These are phyloP conservation scores for Voacanga thouarsii DNA, from an alignment of 257 asterid species.

Conservation along the genomic window DNA sequence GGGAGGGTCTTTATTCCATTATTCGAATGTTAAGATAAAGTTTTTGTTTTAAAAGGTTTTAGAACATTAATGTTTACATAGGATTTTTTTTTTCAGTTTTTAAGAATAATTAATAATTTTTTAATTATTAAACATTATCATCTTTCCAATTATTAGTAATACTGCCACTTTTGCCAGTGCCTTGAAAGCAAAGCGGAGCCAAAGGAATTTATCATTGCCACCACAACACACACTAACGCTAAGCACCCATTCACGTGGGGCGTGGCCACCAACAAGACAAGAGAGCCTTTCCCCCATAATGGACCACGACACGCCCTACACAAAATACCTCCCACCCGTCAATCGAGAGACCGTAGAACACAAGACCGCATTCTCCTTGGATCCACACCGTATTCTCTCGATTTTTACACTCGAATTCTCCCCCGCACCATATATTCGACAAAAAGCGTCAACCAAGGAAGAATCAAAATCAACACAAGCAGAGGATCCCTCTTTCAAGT, in stretches of 20 bases:
- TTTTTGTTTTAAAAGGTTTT: too few species aligned
- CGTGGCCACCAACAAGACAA: neutral
- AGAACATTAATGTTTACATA: too few species aligned
- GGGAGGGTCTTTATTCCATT: too few species aligned
- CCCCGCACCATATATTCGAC: conserved; percentile 50
- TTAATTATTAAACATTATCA: too few species aligned
- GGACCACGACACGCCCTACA: neutral
- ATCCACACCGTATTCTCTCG: conserved; percentile 18
- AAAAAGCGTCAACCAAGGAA: conserved; percentile 33
- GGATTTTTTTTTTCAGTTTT: too few species aligned
- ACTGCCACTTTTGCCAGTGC: neutral
- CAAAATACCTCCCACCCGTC: neutral
- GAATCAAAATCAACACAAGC: conserved; percentile 6
- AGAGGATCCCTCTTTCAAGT: neutral
- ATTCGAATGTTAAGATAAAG: too few species aligned
- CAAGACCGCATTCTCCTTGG: conserved; percentile 24
- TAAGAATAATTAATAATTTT: too few species aligned
- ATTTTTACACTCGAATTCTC: conserved; percentile 14
- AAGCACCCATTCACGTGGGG: conserved; percentile 2
- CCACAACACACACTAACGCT: neutral
- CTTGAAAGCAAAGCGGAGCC: conserved; percentile 1
- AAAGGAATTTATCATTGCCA: neutral
- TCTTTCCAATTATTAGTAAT: neutral
- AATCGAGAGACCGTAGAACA: conserved; percentile 9
- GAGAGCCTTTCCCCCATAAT: neutral